Evolutionary conservation across 805 yeast species (phyloP).

Genomic region (Metschnikowia anglica): DNA sequence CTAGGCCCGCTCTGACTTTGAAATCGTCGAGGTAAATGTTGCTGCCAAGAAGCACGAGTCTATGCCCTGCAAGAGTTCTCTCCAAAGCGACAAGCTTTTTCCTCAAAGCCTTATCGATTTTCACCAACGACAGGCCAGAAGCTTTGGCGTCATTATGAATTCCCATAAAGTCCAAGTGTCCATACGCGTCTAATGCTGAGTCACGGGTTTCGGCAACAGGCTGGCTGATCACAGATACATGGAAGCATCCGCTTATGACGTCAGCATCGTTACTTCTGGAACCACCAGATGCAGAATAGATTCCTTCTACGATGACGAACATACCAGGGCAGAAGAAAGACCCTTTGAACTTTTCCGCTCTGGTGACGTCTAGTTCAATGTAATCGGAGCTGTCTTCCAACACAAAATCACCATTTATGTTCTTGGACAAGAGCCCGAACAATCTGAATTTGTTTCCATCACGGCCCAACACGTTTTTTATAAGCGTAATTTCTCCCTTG

Average conservation of each 20-base stretch:
- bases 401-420: constrained; percentile 65
- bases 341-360: constrained; percentile 60
- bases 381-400: constrained; percentile 80
- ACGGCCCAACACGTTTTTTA: constrained; percentile 84
- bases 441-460: constrained; percentile 73
- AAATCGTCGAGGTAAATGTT: constrained; percentile 65
- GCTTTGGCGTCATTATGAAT: constrained; percentile 32
- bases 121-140: constrained; percentile 30
- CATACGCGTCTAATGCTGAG: constrained; percentile 65
- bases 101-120: constrained; percentile 61
- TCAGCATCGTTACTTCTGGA: constrained; percentile 29
- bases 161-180: constrained; percentile 69
- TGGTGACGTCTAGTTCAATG: constrained; percentile 64
- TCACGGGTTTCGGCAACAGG: constrained; percentile 85
- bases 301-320: constrained; percentile 80
- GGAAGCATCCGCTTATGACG: constrained; percentile 51
- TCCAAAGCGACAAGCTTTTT: constrained; percentile 58
- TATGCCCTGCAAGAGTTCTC: constrained; percentile 52
- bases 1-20: constrained; percentile 59
- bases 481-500: constrained; percentile 52
- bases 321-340: constrained; percentile 73
- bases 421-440: constrained; percentile 70
- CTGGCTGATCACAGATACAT: constrained; percentile 74
- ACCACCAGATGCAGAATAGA: constrained; percentile 66
- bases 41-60: constrained; percentile 70